A percentile compares a stretch with the other conserved stretches of the same genome.
phyloP scores from a whole-genome alignment of 352 stramenopile species.

The Aphanomyces invadans region DNA sequence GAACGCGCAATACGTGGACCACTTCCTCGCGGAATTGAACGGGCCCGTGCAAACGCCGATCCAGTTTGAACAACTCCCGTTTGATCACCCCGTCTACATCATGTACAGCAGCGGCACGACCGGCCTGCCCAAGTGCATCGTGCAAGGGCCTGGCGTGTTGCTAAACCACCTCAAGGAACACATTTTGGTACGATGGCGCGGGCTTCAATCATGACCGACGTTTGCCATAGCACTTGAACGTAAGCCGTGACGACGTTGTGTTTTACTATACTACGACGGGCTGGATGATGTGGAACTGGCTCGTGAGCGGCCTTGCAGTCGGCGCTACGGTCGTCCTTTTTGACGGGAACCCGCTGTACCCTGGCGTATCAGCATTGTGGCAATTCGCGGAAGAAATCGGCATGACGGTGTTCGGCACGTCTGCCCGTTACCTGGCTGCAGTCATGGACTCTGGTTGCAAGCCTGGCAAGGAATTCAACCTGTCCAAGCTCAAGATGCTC shows the following conservation, averaged over 20 bases:
- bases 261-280: constrained; percentile 80
- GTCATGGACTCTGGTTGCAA: constrained; percentile 63
- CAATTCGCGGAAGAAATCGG: constrained; percentile 48
- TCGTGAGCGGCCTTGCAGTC: constrained; percentile 58
- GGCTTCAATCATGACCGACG: background rate
- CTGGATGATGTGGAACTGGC: constrained; percentile 89
- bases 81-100: constrained; percentile 81
- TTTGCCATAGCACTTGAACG: constrained; percentile 46
- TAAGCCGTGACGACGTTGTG: constrained; percentile 50
- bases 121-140: constrained; percentile 79
- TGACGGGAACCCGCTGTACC: constrained; percentile 67
- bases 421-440: constrained; percentile 59
- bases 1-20: constrained; percentile 46
- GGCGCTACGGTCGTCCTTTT: constrained; percentile 71
- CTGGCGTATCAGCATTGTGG: constrained; percentile 44
- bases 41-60: constrained; percentile 31
- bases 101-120: constrained; percentile 86
- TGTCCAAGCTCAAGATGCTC: constrained; percentile 59
- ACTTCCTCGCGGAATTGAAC: constrained; percentile 33
- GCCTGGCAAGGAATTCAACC: constrained; percentile 51
- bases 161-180: constrained; percentile 79
- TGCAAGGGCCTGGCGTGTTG: constrained; percentile 66
- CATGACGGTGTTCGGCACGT: constrained; percentile 65
- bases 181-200: constrained; percentile 43
- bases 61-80: constrained; percentile 61